Evolutionary conservation across 495 filamentous ascomycete species (phyloP), one percentile per base, ranked within the genome.

Genomic region (Rusavskia elegans): DNA sequence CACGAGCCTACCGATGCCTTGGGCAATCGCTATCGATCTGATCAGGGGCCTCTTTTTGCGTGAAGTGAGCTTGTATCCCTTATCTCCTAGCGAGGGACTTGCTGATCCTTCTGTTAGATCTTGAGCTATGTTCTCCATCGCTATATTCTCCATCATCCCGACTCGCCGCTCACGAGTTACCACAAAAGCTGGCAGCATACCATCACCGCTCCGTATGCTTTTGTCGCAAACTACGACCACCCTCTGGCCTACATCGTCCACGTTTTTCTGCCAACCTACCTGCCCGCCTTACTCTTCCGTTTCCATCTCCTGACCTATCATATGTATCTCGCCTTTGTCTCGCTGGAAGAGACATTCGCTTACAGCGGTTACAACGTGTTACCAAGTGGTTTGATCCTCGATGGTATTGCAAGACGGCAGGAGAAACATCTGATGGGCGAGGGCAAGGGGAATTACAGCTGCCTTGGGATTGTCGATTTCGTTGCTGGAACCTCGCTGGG

Each of bases 291-390:
- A 54, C 63, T 73, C 16, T 82, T 77, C 67, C 82, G 68, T 61
- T 80, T 75, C 50, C 89, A 96, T 65, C 71, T 93, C 46, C 69
- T 95, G 49, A 89, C 85, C 1, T 94, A 80, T 70, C 72, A 88
- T 48, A 37, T 89, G 20, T 83, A 86, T 53, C 63, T 86, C 14
- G 68, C 74, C 1, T 42, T 87, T 36, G 68, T 82, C 45, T 87
- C 84, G 0, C 50, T 92, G 3, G 86, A 94, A 57, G 87, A 94
- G 57, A 81, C 79, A 3, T 75, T 89, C 53, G 70, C 80, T 2
- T 83, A 82, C 66, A 87, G 79, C 5, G 89, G 89, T 17, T 96
- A 94, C 66, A 77, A 68, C 13, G 64, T 80, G 5, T 68, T 90
- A 6, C 87, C 87, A 13, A 84, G 71, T 1, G 70, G 76, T 0